Evolutionary conservation across 2,329 filamentous ascomycete species (phyloP).

Genomic region (Pestalotiopsis sp.): DNA sequence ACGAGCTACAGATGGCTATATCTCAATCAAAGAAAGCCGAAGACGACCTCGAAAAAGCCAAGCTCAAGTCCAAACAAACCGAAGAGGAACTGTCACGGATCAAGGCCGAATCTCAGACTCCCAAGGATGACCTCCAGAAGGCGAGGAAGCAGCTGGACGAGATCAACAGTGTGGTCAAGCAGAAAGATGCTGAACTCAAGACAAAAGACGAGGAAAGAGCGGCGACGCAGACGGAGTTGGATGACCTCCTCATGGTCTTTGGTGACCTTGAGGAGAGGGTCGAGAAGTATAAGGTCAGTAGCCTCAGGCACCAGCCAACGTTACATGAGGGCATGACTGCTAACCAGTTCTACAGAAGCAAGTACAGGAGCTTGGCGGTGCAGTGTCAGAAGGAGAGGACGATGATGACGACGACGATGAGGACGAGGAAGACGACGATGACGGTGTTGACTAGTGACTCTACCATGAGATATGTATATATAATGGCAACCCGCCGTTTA

Average conservation of each 20-base stretch:
- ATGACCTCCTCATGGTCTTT: constrained; percentile 81
- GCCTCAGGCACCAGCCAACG: not conserved
- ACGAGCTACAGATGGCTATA: constrained; percentile 23
- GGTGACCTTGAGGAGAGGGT: constrained; percentile 79
- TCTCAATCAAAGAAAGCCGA: not conserved
- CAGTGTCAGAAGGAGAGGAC: constrained; percentile 77
- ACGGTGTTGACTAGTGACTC: constrained; percentile 31
- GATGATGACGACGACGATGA: constrained; percentile 62
- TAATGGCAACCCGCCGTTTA: not conserved
- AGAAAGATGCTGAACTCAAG: constrained; percentile 25
- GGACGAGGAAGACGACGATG: constrained; percentile 53
- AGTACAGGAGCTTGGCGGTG: constrained; percentile 67
- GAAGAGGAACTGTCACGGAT: not conserved
- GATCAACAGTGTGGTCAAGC: constrained; percentile 37
- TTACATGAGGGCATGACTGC: not conserved
- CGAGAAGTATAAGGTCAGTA: constrained; percentile 70
- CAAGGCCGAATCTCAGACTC: constrained; percentile 28
- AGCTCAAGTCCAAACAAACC: not conserved
- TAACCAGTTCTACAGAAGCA: constrained; percentile 46
- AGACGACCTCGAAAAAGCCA: not conserved
- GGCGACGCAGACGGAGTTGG: constrained; percentile 71
- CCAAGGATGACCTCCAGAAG: constrained; percentile 48
- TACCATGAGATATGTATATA: not conserved
- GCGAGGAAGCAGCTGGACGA: constrained; percentile 54
- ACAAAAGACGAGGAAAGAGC: constrained; percentile 65